Evolutionary conservation across 139 green algal species (phyloP).

Genomic region (Ettlia oleoabundans): DNA sequence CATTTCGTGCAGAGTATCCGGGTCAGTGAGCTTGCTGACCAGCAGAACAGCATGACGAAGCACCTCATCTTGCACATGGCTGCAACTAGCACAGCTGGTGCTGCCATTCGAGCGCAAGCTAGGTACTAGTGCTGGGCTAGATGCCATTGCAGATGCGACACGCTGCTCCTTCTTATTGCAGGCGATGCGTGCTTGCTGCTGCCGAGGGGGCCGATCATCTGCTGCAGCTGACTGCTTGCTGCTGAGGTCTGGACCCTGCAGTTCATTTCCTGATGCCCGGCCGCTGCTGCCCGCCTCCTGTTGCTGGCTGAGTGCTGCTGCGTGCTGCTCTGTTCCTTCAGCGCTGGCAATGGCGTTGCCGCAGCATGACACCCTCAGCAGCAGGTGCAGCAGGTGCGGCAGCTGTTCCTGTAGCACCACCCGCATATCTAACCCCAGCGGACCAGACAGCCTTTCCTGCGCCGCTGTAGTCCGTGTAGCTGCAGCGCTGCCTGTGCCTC

Average conservation of each 20-base stretch:
- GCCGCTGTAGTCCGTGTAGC: too few species aligned
- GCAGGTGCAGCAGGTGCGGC: conserved; percentile 14
- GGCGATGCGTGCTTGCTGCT: neutral
- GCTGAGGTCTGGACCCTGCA: neutral
- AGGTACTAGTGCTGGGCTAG: neutral
- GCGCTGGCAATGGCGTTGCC: neutral
- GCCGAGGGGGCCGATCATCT: neutral
- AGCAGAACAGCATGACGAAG: conserved; percentile 28
- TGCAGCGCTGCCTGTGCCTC: too few species aligned
- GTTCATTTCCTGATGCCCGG: neutral
- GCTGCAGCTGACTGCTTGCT: conserved; percentile 11
- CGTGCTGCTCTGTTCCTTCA: neutral
- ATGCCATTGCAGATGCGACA: neutral
- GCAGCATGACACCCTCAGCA: neutral
- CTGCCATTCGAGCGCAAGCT: neutral
- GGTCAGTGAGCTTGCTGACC: conserved; percentile 7
- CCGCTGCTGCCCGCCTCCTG: neutral
- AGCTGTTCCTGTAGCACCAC: conserved; percentile 21
- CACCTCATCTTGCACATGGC: neutral
- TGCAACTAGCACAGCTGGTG: neutral
- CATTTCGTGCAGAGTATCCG: conserved; percentile 11
- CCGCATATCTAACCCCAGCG: conserved; percentile 4
- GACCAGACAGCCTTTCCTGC: neutral
- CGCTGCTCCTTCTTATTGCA: neutral
- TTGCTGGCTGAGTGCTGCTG: neutral